Evolutionary conservation across 331 rosid genomes (phyloP), one percentile per base, ranked within the genome.

Genomic region (Acacia concinna): DNA sequence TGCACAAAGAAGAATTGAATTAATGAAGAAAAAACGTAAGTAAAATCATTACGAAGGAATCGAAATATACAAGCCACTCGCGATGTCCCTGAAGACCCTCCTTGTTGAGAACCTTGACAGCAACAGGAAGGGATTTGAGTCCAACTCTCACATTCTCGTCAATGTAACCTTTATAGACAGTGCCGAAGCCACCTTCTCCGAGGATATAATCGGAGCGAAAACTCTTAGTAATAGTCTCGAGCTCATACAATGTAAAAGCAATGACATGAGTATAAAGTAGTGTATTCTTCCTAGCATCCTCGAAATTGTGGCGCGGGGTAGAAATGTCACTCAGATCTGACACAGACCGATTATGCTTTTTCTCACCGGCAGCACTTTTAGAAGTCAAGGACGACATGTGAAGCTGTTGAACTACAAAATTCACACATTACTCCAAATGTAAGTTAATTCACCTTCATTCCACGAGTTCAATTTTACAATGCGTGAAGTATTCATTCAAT

Each of bases 321-420:
- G 99, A 96, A 82, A 98, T 81, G 79, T 96, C 99, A 83, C 93
- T 96, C 90, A 91, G 97, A 93, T 96, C 99, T 86, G 97, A 96
- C 64, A 86, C 75, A 5, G 97, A 91, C n/a, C 92, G 90, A 76
- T 73, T 83, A 70, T 90, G 91, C 77, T 83, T 85, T 71, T 85
- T 91, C 75, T 88, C 83, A 8, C 76, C 37, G 46, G 81, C 74
- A 67, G 35, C 62, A 72, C 35, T 78, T 72, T 86, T 86, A 13
- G 78, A 79, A 41, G 89, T 35, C 66, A 76, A 88, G 21, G 94
- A 79, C 40, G 84, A 25, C 37, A 84, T 38, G 73, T 87, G 93
- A 37, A 83, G 90, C 86, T 91, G 99, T 81, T 87, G 97, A 89
- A 96, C 99, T 96, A 93, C 71, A 41, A 37, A 75, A 31, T n/a